Percentiles rank a stretch among this genome's conserved stretches.
Conservation (phyloP, 257 asterid genomes). For the Thymus quinquecostatus region DNA sequence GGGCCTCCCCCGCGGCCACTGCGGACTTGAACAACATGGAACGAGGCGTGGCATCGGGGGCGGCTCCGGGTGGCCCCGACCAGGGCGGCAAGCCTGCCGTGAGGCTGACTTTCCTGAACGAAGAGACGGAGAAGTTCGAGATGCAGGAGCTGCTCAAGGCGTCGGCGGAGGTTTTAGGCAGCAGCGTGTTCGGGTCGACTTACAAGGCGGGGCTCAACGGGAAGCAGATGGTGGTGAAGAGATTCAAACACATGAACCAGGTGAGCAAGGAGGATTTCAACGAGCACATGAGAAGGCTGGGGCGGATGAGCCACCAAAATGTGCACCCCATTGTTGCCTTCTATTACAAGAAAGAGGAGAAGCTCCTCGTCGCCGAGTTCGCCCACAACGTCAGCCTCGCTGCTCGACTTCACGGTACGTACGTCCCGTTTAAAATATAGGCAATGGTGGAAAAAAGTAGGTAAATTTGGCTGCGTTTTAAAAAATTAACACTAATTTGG, state of each 20-base stretch:
- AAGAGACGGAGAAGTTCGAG: slow-evolving; percentile 59
- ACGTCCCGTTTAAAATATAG: too few relatives aligned
- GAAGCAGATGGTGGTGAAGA: slow-evolving; percentile 70
- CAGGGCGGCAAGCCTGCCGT: slow-evolving; percentile 33
- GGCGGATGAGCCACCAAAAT: slow-evolving; percentile 64
- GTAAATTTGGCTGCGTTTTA: too few relatives aligned
- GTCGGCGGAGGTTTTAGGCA: slow-evolving; percentile 84
- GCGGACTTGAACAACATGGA: background rate
- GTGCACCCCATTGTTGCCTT: slow-evolving; percentile 83
- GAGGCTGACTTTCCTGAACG: slow-evolving; percentile 69
- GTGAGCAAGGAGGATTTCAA: slow-evolving; percentile 70
- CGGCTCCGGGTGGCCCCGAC: slow-evolving; percentile 20
- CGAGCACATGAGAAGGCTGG: slow-evolving; percentile 89
- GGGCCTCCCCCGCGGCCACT: background rate
- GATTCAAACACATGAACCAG: slow-evolving; percentile 77
- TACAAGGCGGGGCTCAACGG: slow-evolving; percentile 74
- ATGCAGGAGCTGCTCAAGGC: slow-evolving; percentile 77
- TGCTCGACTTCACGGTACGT: slow-evolving; percentile 64
- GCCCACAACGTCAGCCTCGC: slow-evolving; percentile 75
- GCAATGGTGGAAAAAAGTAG: too few relatives aligned
- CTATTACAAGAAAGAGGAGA: slow-evolving; percentile 86
- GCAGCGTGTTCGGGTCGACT: slow-evolving; percentile 73
- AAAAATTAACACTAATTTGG: too few relatives aligned
- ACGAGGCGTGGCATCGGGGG: background rate
- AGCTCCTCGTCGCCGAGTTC: slow-evolving; percentile 65